Conservation (phyloP, 176 grass and related monocot genomes). For the Oryza meridionalis region DNA sequence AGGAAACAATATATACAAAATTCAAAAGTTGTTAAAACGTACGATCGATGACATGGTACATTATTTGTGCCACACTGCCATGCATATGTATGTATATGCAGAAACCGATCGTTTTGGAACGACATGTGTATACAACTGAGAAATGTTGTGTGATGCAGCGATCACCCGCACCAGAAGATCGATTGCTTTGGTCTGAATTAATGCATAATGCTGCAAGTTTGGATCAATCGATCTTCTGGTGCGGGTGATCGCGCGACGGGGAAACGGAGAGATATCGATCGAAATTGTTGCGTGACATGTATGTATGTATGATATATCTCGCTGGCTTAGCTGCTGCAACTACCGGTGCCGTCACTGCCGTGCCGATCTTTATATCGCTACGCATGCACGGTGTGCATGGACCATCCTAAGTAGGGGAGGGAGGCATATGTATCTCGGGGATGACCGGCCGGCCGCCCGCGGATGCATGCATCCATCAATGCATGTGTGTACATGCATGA, state of each 20-base stretch:
- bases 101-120: too few relatives aligned
- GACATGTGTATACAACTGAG: not conserved
- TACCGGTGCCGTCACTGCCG: not conserved
- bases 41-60: not conserved
- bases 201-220: not conserved
- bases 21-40: not conserved
- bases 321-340: not conserved
- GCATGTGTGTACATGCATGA: not conserved
- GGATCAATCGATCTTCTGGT: too few relatives aligned
- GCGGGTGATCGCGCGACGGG: too few relatives aligned
- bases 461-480: not conserved
- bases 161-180: too few relatives aligned
- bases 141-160: not conserved
- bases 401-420: not conserved
- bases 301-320: too few relatives aligned
- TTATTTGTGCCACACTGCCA: not conserved
- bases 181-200: not conserved
- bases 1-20: not conserved
- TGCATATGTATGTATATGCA: not conserved
- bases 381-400: not conserved
- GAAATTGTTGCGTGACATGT: not conserved
- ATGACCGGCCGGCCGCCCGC: not conserved
- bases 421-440: not conserved
- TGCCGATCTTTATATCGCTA: not conserved
- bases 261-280: not conserved